phyloP scores from a whole-genome alignment of 345 rosid genomes.

The Eucalyptus urophylla region DNA sequence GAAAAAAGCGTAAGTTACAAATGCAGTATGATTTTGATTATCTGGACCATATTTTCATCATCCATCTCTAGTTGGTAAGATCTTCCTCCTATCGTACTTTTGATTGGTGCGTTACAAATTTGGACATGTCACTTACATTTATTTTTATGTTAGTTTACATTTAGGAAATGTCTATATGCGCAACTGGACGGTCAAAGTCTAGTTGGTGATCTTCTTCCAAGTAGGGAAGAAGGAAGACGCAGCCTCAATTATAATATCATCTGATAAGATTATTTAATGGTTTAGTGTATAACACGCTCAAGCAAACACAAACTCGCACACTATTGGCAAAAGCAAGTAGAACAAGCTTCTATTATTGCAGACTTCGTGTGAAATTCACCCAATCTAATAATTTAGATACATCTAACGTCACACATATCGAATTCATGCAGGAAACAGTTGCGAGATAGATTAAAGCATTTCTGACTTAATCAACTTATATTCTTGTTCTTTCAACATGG shows the following conservation, averaged over 20 bases:
- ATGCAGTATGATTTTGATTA: neutral
- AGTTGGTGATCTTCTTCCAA: neutral
- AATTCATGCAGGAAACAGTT: neutral
- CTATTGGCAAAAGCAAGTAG: neutral
- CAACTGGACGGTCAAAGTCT: neutral
- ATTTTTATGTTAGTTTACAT: neutral
- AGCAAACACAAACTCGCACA: neutral
- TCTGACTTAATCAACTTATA: neutral
- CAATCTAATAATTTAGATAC: neutral
- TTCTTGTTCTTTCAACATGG: neutral
- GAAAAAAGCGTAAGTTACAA: neutral
- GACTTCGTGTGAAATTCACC: neutral
- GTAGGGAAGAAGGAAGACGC: neutral
- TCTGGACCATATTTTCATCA: neutral
- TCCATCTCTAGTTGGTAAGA: neutral
- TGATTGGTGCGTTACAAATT: neutral
- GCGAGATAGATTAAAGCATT: neutral
- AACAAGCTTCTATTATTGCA: neutral
- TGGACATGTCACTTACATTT: neutral
- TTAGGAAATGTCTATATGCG: neutral
- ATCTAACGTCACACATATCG: neutral
- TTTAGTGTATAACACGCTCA: neutral
- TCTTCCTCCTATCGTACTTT: neutral
- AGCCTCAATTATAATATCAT: neutral
- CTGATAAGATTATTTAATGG: neutral